phyloP scores from a whole-genome alignment of 352 stramenopile genomes.

The Blastocystis sp. region DNA sequence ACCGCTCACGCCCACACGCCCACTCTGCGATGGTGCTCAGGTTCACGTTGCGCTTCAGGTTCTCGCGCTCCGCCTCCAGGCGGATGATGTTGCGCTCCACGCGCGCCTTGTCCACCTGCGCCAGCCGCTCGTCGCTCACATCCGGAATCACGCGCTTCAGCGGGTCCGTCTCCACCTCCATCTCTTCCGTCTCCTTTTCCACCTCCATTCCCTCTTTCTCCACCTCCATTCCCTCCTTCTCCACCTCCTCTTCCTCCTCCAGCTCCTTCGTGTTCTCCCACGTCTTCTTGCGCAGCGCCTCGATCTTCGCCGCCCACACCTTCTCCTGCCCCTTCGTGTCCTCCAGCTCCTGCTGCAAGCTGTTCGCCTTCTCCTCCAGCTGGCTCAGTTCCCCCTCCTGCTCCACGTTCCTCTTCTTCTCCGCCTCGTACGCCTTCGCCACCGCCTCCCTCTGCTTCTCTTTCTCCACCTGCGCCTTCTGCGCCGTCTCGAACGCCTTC shows the following conservation, averaged over 20 bases:
- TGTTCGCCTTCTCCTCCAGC: slow-evolving; percentile 82
- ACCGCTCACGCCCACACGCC: slow-evolving; percentile 72
- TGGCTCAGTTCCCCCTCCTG: slow-evolving; percentile 79
- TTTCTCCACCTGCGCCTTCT: slow-evolving; percentile 84
- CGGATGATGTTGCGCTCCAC: slow-evolving; percentile 67
- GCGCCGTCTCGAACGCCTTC: slow-evolving; percentile 84
- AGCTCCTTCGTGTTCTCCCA: slow-evolving; percentile 71
- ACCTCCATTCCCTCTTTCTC: slow-evolving; percentile 49
- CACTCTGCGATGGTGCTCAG: slow-evolving; percentile 85
- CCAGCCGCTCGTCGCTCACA: slow-evolving; percentile 74
- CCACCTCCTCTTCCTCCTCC: slow-evolving; percentile 75
- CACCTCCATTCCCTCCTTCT: slow-evolving; percentile 37
- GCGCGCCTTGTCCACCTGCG: slow-evolving; percentile 70
- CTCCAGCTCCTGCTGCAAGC: slow-evolving; percentile 76
- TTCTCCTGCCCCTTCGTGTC: slow-evolving; percentile 79
- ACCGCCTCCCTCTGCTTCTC: slow-evolving; percentile 77
- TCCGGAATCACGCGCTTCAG: slow-evolving; percentile 37
- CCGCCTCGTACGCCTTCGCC: slow-evolving; percentile 74
- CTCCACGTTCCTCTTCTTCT: slow-evolving; percentile 53
- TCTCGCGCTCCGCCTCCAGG: slow-evolving; percentile 73
- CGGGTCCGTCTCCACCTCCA: slow-evolving; percentile 66
- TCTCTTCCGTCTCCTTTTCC: slow-evolving; percentile 71
- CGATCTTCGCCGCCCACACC: slow-evolving; percentile 75
- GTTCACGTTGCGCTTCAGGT: slow-evolving; percentile 77
- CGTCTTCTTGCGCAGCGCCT: slow-evolving; percentile 74